These are phyloP conservation scores for Candida rishiriensis DNA, from an alignment of 805 yeast species.

Conservation along the genomic window DNA sequence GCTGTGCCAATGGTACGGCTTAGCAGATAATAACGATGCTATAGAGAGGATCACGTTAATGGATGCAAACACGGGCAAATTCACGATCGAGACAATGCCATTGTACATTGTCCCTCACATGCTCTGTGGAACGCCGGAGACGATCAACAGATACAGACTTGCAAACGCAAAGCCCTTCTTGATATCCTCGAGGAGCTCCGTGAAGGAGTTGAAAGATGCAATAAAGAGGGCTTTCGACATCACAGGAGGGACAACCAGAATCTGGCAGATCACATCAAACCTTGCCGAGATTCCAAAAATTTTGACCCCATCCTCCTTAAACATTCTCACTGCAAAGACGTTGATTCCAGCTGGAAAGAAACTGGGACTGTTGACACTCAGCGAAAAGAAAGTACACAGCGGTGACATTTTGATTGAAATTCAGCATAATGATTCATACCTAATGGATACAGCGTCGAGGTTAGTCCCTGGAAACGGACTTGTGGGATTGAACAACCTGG, in stretches of 20 bases:
- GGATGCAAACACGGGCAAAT: constrained; percentile 20
- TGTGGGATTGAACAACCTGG: constrained; percentile 65
- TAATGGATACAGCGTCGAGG: constrained; percentile 19
- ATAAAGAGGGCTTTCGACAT: constrained; percentile 20
- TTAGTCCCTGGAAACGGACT: constrained; percentile 39
- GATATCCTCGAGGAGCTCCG: constrained; percentile 30
- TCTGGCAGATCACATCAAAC: constrained; percentile 24
- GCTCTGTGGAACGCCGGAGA: constrained; percentile 19
- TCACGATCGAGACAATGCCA: constrained; percentile 23
- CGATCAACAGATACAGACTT: constrained; percentile 24
- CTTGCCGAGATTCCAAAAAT: constrained; percentile 13
- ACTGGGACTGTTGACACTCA: constrained; percentile 10
- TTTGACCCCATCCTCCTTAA: constrained; percentile 14
- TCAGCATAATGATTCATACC: constrained; percentile 22
- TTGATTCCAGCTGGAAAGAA: constrained; percentile 22
- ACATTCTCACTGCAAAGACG: constrained; percentile 12
- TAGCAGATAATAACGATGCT: constrained; percentile 34
- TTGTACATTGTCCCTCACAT: constrained; percentile 25
- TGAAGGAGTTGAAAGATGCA: constrained; percentile 23
- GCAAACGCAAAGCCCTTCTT: constrained; percentile 35
- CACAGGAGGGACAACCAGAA: constrained; percentile 11
- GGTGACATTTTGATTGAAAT: constrained; percentile 25
- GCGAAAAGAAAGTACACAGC: constrained; percentile 13
- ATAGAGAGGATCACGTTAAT: constrained; percentile 33
- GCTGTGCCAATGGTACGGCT: constrained; percentile 52